These are phyloP conservation scores for Coemansia erecta DNA, from an alignment of 192 early-diverging fungal genomes.

Conservation along the genomic window DNA sequence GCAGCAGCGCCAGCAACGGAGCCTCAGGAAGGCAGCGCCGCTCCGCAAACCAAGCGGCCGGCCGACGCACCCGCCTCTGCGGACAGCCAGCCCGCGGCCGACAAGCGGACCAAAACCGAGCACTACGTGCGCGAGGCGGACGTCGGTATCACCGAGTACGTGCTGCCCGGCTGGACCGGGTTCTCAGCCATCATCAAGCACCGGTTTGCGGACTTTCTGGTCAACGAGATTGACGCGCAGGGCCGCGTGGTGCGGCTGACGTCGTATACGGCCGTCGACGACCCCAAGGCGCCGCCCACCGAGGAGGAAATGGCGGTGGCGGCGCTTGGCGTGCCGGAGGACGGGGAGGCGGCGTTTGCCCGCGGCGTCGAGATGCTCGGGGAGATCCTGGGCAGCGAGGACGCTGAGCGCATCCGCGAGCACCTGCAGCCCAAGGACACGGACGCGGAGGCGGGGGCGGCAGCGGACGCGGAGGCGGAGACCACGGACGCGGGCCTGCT, in stretches of 20 bases:
- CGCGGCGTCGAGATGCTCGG: conserved; percentile 25
- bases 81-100: too few relatives aligned
- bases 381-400: conserved; percentile 23
- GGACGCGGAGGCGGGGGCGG: neutral
- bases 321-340: conserved; percentile 26
- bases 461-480: conserved; percentile 2
- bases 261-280: conserved; percentile 32
- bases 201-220: conserved; percentile 87
- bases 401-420: conserved; percentile 19
- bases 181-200: conserved; percentile 53
- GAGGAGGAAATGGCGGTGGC: conserved; percentile 33
- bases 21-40: neutral
- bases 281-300: conserved; percentile 27
- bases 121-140: conserved; percentile 55
- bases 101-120: conserved; percentile 1
- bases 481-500: conserved; percentile 16
- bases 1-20: too few relatives aligned
- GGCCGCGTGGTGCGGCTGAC: conserved; percentile 72
- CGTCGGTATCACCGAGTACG: conserved; percentile 66
- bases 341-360: conserved; percentile 25
- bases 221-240: conserved; percentile 80
- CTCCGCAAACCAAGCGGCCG: neutral
- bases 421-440: conserved; percentile 18
- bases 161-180: conserved; percentile 31
- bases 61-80: too few relatives aligned